Percentiles rank a stretch among this genome's conserved stretches.
Conservation (phyloP, 306 rosid genomes). For the Medicago truncatula region MtrunA17r5.0-ANR NC_053044.1:50879501-50880000, state of each 20-base stretch:
- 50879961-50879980: not conserved
- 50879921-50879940: too few species aligned
- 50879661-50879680: slow-evolving; percentile 29
- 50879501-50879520: too few species aligned
- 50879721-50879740: slow-evolving; percentile 29
- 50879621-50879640: too few species aligned
- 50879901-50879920: too few species aligned
- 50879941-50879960: too few species aligned
- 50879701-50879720: slow-evolving; percentile 6
- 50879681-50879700: slow-evolving; percentile 13
- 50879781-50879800: slow-evolving; percentile 89
- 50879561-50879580: too few species aligned
- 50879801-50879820: slow-evolving; percentile 71
- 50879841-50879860: slow-evolving; percentile 65
- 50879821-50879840: slow-evolving; percentile 76
- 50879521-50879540: too few species aligned
- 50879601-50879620: too few species aligned
- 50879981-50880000: too few species aligned
- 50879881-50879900: slow-evolving; percentile 43
- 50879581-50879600: too few species aligned
- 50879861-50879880: slow-evolving; percentile 11
- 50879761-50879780: slow-evolving; percentile 63
- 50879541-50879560: too few species aligned
- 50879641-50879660: slow-evolving; percentile 37
- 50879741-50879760: slow-evolving; percentile 64